Evolutionary conservation across 768 basidiomycete genomes (phyloP).

Genomic region (Coprinopsis cinerea): DNA sequence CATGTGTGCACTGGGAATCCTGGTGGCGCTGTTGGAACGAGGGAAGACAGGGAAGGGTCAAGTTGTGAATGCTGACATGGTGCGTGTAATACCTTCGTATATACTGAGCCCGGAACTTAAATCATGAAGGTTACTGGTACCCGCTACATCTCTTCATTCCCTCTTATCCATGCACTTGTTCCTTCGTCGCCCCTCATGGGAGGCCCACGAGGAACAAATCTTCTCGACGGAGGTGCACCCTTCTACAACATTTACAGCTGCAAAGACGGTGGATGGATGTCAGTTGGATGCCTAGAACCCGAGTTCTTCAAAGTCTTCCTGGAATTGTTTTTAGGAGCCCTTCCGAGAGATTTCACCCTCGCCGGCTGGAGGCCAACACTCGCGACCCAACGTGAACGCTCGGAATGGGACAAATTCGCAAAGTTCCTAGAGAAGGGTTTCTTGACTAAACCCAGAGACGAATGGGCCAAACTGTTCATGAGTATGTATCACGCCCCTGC

Average conservation of each 20-base stretch:
- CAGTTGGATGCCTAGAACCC: constrained; percentile 71
- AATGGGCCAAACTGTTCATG: constrained; percentile 65
- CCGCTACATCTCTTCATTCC: constrained; percentile 71
- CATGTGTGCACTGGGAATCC: constrained; percentile 63
- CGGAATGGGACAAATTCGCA: constrained; percentile 52
- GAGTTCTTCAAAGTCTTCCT: constrained; percentile 65
- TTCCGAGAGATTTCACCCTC: constrained; percentile 39
- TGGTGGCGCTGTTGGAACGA: constrained; percentile 70
- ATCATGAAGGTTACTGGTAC: constrained; percentile 65
- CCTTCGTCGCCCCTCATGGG: constrained; percentile 30
- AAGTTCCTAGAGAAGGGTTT: constrained; percentile 64
- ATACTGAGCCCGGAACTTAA: constrained; percentile 2
- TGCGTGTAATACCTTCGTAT: constrained; percentile 17
- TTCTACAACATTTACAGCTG: constrained; percentile 75
- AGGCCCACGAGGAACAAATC: constrained; percentile 46
- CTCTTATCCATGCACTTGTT: constrained; percentile 45
- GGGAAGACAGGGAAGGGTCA: constrained; percentile 62
- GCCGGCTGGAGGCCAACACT: constrained; percentile 52
- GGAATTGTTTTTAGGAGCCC: constrained; percentile 41
- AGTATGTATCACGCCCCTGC: constrained; percentile 32
- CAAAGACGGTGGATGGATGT: constrained; percentile 68
- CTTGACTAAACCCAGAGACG: constrained; percentile 49
- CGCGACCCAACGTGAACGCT: constrained; percentile 37
- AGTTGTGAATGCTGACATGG: constrained; percentile 75
- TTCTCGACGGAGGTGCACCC: constrained; percentile 73